Conservation (phyloP, 768 basidiomycete species). For the Chalciporus piperatus region DNA sequence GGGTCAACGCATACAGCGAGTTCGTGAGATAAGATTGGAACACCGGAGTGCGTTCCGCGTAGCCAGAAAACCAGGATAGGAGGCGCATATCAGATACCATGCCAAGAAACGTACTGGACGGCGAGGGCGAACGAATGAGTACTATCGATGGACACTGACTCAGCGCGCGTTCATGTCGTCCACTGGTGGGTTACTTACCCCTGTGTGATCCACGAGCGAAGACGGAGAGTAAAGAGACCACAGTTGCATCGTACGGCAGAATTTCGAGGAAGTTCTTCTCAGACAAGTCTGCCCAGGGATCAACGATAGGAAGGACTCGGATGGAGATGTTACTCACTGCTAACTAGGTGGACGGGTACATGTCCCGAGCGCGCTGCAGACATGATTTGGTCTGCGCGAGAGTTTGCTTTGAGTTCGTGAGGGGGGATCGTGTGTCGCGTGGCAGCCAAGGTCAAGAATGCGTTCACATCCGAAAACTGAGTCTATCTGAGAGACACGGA, state of each 20-base stretch:
- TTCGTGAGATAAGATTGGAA: constrained; percentile 44
- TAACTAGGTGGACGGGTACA: constrained; percentile 73
- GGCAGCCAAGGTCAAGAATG: constrained; percentile 82
- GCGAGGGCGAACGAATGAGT: constrained; percentile 49
- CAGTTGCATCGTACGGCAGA: constrained; percentile 58
- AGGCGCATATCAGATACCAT: constrained; percentile 74
- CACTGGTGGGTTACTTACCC: constrained; percentile 39
- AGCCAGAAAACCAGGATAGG: constrained; percentile 65
- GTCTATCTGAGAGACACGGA: constrained; percentile 4
- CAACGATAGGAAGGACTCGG: neutral
- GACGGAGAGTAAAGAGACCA: constrained; percentile 58
- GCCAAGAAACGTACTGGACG: constrained; percentile 53
- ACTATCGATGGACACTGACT: constrained; percentile 33
- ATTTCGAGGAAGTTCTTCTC: constrained; percentile 78
- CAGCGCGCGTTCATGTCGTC: neutral
- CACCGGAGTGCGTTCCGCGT: constrained; percentile 42
- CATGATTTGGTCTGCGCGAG: constrained; percentile 66
- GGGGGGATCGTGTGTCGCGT: constrained; percentile 66
- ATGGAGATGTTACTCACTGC: constrained; percentile 50
- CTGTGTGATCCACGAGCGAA: constrained; percentile 74
- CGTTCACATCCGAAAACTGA: constrained; percentile 83
- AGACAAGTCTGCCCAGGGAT: constrained; percentile 58
- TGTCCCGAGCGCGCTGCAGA: constrained; percentile 70
- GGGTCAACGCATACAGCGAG: constrained; percentile 51
- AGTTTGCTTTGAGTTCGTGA: constrained; percentile 57